Conservation (phyloP, 495 filamentous ascomycete species). For the Talaromyces ruber region DNA sequence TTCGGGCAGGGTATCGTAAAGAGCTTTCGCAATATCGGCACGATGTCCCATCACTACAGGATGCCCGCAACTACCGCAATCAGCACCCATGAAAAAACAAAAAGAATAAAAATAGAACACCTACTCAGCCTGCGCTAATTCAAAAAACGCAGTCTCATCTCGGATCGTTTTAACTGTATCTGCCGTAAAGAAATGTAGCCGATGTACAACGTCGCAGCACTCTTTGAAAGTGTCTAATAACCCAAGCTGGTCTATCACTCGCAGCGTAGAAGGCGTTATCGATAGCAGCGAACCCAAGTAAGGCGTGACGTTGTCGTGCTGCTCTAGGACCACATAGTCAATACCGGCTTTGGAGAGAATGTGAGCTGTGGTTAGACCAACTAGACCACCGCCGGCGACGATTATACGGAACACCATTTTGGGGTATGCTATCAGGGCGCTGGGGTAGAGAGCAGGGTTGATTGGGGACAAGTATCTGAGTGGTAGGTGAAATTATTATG, state of each 20-base stretch:
- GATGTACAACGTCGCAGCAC: background rate
- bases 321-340: constrained; percentile 39
- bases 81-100: constrained; percentile 2
- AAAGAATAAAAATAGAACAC: background rate
- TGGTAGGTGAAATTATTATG: background rate
- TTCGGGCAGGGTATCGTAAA: constrained; percentile 20
- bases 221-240: constrained; percentile 22
- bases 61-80: constrained; percentile 6
- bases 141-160: background rate
- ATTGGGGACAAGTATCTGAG: too few species aligned
- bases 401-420: constrained; percentile 28
- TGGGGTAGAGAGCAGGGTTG: too few species aligned
- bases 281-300: constrained; percentile 24
- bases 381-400: constrained; percentile 38
- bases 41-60: constrained; percentile 14
- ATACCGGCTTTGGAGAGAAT: constrained; percentile 29
- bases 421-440: background rate
- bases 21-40: constrained; percentile 11
- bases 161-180: background rate
- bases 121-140: background rate
- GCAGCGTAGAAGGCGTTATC: constrained; percentile 17
- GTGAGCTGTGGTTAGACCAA: constrained; percentile 35
- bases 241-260: constrained; percentile 36
- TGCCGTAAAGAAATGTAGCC: background rate
- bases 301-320: constrained; percentile 18